A percentile compares a stretch with the other conserved stretches of the same genome.
Evolutionary conservation across 2,329 filamentous ascomycete genomes (phyloP).

Genomic region (Pyrenophora seminiperda): DNA sequence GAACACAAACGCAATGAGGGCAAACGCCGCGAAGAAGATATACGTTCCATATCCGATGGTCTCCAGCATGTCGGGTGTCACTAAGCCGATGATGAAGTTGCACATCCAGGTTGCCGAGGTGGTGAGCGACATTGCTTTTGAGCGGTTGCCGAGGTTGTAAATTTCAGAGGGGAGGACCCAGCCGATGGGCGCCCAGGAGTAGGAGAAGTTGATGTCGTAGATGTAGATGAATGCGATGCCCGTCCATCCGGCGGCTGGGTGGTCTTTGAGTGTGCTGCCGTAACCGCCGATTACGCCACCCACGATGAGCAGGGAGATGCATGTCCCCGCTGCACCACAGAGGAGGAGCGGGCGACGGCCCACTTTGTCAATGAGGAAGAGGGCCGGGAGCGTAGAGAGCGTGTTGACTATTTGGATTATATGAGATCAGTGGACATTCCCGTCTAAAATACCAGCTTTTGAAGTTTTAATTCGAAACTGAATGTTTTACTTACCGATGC

Average conservation of each 20-base stretch:
- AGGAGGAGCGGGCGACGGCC: slow-evolving; percentile 67
- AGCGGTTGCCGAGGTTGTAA: slow-evolving; percentile 70
- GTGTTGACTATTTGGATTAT: slow-evolving; percentile 48
- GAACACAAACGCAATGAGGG: slow-evolving; percentile 51
- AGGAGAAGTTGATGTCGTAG: slow-evolving; percentile 59
- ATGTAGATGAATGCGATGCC: slow-evolving; percentile 67
- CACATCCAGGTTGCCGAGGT: slow-evolving; percentile 83
- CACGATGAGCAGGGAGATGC: slow-evolving; percentile 71
- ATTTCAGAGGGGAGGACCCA: slow-evolving; percentile 78
- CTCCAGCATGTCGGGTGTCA: slow-evolving; percentile 76
- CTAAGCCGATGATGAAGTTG: slow-evolving; percentile 67
- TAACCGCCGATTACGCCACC: slow-evolving; percentile 70
- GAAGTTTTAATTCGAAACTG: not conserved
- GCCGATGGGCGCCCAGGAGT: slow-evolving; percentile 73
- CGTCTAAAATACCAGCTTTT: no score
- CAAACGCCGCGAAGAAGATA: slow-evolving; percentile 60
- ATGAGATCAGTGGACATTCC: not conserved
- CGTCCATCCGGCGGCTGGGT: slow-evolving; percentile 70
- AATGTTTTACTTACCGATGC: slow-evolving; percentile 36
- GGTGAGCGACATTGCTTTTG: slow-evolving; percentile 72
- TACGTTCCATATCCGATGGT: slow-evolving; percentile 56
- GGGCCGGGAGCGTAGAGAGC: slow-evolving; percentile 66
- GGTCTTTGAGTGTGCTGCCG: slow-evolving; percentile 59
- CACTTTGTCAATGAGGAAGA: slow-evolving; percentile 67
- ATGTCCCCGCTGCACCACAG: slow-evolving; percentile 71